Base-by-base conservation (phyloP, 495 filamentous ascomycete genomes). In the Oidiodendron maius region DNA sequence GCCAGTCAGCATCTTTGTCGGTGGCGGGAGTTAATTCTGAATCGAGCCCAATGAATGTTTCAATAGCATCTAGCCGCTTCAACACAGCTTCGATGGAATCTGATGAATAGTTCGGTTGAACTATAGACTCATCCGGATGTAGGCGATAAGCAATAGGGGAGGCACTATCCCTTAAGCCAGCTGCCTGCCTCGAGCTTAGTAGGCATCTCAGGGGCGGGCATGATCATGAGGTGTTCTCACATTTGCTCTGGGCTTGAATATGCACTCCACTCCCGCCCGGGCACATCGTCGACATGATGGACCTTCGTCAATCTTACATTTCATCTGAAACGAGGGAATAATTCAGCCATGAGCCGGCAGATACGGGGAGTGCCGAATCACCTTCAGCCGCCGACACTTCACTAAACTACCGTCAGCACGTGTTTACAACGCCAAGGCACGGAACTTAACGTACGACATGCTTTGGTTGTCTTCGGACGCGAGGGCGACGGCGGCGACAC, bases 191-290 rank as follows among this genome's bases (percentile, higher is more conserved):
- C 18, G 11, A 15, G 32, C 28, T 25, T 37, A 23, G 9, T 25
- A 6, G 6, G 34, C 10, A 41, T 26, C 23, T 18, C 6, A 12
- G 36, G 21, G 10, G n/a, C 3, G 11, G 18, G 5, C 35, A 36
- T 32, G n/a, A n/a, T 38, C 16, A 4, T 10, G 13, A 39, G 23
- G 35, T n/a, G 18, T 12, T 18, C 62, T 49, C 40, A 70, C 65
- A 64, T 70, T 68, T 16, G 65, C 64, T 32, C 67, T 53, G n/a
- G 65, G 67, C 44, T 65, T 67, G 48, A 70, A 70, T 13, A 70
- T 47, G 51, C 67, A 70, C 23, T 62, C 34, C 4, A 58, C 49
- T n/a, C 61, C 58, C 36, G 50, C 60, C n/a, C 57, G 57, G 37
- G 55, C 49, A 44, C 67, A 70, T 44, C 67, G 60, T 32, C 63